These are phyloP conservation scores for Warburgia ugandensis DNA, from an alignment of 164 flowering plant species.

Conservation along the genomic window DNA sequence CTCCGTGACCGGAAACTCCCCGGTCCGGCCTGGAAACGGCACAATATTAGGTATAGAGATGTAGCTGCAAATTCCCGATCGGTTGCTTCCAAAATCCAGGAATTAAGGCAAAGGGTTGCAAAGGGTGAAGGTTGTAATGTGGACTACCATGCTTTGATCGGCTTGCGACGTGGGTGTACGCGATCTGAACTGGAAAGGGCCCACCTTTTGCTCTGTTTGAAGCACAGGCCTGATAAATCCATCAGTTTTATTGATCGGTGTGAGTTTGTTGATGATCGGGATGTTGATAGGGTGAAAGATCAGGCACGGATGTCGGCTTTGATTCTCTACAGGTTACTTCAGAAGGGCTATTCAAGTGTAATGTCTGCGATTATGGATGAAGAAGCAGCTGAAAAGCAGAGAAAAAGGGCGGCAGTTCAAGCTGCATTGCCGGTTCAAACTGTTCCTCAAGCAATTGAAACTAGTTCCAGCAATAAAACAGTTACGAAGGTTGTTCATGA, in stretches of 20 bases:
- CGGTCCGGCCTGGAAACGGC: slow-evolving; percentile 76
- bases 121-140: slow-evolving; percentile 62
- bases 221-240: slow-evolving; percentile 75
- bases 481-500: no score
- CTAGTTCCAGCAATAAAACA: no score
- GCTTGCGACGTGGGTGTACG: slow-evolving; percentile 65
- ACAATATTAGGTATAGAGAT: slow-evolving; percentile 49
- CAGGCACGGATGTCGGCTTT: slow-evolving; percentile 76
- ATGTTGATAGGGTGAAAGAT: slow-evolving; percentile 62
- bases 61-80: slow-evolving; percentile 58
- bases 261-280: slow-evolving; percentile 59
- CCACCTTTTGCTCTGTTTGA: slow-evolving; percentile 50
- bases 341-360: slow-evolving; percentile 64
- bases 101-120: slow-evolving; percentile 61
- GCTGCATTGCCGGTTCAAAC: neutral
- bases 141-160: slow-evolving; percentile 51
- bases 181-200: slow-evolving; percentile 79
- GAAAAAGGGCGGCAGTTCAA: slow-evolving; percentile 49
- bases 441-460: no score
- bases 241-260: slow-evolving; percentile 57
- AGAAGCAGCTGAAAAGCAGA: slow-evolving; percentile 58
- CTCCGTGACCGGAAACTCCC: slow-evolving; percentile 72
- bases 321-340: slow-evolving; percentile 68
- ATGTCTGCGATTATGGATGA: slow-evolving; percentile 64
- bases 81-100: slow-evolving; percentile 45